Evolutionary conservation across 148 eudicot species (phyloP).

Genomic region (Chenopodium quinoa): DNA sequence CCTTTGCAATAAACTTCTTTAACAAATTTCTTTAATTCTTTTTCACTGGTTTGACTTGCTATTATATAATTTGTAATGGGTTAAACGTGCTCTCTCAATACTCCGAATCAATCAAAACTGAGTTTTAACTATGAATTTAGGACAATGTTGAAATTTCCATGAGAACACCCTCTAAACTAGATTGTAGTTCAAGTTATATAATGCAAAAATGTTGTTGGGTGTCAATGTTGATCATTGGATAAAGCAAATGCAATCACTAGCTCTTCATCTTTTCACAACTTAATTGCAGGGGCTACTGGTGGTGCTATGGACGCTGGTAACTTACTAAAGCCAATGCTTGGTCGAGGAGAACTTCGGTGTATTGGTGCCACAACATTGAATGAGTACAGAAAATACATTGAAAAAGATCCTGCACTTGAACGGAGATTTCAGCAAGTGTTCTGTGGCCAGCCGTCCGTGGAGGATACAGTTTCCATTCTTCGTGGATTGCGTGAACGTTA

Average conservation of each 20-base stretch:
- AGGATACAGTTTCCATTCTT: constrained; percentile 90
- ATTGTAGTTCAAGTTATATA: not conserved
- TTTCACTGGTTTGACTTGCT: not conserved
- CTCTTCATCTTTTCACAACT: not conserved
- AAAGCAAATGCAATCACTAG: not conserved
- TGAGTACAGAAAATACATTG: constrained; percentile 91
- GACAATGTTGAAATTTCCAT: not conserved
- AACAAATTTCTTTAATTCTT: not conserved
- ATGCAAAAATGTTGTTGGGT: not conserved
- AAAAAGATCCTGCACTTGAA: constrained; percentile 95
- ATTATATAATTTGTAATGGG: not conserved
- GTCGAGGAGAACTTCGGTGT: constrained; percentile 94
- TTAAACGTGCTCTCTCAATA: not conserved
- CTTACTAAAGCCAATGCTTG: constrained; percentile 90
- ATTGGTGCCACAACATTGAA: constrained; percentile 93
- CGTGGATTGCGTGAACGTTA: constrained; percentile 96
- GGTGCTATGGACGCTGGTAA: constrained; percentile 95
- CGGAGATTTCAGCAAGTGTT: constrained; percentile 98
- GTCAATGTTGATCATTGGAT: not conserved
- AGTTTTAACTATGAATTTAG: not conserved
- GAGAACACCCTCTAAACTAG: not conserved
- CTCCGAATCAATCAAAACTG: no score
- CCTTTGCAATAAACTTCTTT: no score
- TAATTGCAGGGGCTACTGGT: constrained; percentile 66
- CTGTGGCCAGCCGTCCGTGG: constrained; percentile 90